Percentiles rank a stretch among this genome's conserved stretches.
Conservation (phyloP, 1,139 yeast species). For the Hyphopichia fennica region DNA sequence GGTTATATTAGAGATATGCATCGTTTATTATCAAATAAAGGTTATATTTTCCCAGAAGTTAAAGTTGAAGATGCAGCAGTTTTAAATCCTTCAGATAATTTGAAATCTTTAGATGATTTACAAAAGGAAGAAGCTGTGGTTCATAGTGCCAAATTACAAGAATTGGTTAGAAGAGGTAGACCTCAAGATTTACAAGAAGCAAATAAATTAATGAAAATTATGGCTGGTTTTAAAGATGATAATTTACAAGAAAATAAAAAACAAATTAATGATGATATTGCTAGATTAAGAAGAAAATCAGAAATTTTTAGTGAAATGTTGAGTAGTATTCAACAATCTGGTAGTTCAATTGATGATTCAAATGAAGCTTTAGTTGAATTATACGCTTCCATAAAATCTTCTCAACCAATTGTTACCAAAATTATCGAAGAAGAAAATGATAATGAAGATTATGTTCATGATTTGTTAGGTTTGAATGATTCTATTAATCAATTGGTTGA, state of each 20-base stretch:
- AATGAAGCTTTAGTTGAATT: slow-evolving; percentile 79
- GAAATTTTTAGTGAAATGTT: slow-evolving; percentile 91
- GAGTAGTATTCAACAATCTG: slow-evolving; percentile 49
- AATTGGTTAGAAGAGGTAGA: slow-evolving; percentile 89
- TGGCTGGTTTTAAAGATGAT: slow-evolving; percentile 97
- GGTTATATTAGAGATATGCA: slow-evolving; percentile 96
- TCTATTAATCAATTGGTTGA: slow-evolving; percentile 67
- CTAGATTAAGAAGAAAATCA: slow-evolving; percentile 83
- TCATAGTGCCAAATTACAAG: slow-evolving; percentile 93
- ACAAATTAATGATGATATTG: slow-evolving; percentile 80
- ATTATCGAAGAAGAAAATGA: slow-evolving; percentile 70
- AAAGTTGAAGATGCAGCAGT: slow-evolving; percentile 92
- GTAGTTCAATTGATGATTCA: slow-evolving; percentile 47
- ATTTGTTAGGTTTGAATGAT: slow-evolving; percentile 72
- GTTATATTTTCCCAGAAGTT: slow-evolving; percentile 87
- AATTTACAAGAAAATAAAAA: slow-evolving; percentile 66
- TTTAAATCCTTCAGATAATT: slow-evolving; percentile 83
- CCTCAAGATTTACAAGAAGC: slow-evolving; percentile 97
- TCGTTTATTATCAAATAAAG: slow-evolving; percentile 82
- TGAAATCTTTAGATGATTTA: slow-evolving; percentile 85
- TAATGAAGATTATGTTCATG: slow-evolving; percentile 66
- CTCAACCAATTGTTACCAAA: slow-evolving; percentile 85
- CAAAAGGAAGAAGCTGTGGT: slow-evolving; percentile 92
- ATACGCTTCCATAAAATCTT: slow-evolving; percentile 73
- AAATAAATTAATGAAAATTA: slow-evolving; percentile 90